Base-by-base conservation (phyloP, 768 basidiomycete species). In the Boletus speciosus region DNA sequence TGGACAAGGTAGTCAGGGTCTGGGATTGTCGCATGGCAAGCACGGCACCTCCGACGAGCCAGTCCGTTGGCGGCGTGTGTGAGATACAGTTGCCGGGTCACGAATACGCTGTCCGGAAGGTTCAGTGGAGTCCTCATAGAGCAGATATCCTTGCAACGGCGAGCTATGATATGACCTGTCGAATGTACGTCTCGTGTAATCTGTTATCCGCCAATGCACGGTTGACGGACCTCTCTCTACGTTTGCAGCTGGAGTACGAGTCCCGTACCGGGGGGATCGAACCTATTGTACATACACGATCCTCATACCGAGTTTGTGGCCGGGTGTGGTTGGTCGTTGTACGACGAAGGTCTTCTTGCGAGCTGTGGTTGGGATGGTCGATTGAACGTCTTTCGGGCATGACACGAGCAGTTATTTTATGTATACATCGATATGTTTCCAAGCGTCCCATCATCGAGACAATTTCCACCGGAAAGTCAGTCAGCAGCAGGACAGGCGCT, bases 141-240 rank as follows among this genome's bases (percentile, higher is more conserved):
- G 73, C 84, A 5, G 86, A 90, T 56, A 63, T 90, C 14, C 74
- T 91, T 23, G 86, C 87, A 16, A 81, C 79, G 34, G 80, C 82
- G 37, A 86, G 88, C 63, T 95, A 98, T 72, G 96, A 98, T 66
- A 98, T 98, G 96, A 93, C 93, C 1, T 93, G 88, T 70, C 78
- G 92, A 68, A 78, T 95, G 88, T 97, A 76, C 67, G 86, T 80
- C 31, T 11, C 47, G 56, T 39, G n/a, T 39, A 21, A 53, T 40
- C 36, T 47, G 44, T 19, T 50, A 1, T 44, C 15, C 5, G 43
- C n/a, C 43, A 16, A 41, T 14, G 35, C 29, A 21, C 16, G 4
- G 8, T 38, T 54, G 41, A 60, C 43, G 15, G 25, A 11, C n/a
- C 12, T 35, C 10, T 46, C 47, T 12, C 15, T 36, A 11, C 42